Base-by-base conservation (phyloP, 2,329 filamentous ascomycete species). In the Phaeosphaeria sp. region DNA sequence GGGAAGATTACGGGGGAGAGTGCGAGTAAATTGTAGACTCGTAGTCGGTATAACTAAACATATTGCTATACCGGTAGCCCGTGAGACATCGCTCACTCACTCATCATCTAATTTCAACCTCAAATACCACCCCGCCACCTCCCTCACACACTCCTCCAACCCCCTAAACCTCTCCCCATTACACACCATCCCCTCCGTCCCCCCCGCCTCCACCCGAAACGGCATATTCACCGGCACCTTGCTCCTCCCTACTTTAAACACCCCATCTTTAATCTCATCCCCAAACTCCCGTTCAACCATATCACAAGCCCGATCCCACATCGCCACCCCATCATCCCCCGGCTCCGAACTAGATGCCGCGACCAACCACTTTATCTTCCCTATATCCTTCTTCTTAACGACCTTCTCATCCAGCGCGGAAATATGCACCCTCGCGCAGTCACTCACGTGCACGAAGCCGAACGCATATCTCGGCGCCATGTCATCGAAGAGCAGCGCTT, bases 381-480 rank as follows among this genome's bases (percentile, higher is more conserved):
- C n/a, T n/a, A 74, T 21, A 13, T 67, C 50, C 15, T 56, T 48
- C n/a, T 55, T 56, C 36, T 49, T 49, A 0, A 67, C 60, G 11
- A 63, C 68, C 5, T 24, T 24, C 21, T 65, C 66, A 20, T 74
- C 53, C 11, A 76, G 51, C 1, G 71, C 69, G 52, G 72, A 69
- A 6, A 76, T 59, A 57, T 75, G 73, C 6, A 76, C 61, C 8
- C 53, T 61, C 11, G 74, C 73, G 51, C 72, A 74, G 44, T 76
- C 73, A 6, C 66, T 47, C 1, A 75, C 65, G 40, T 73, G 65
- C 24, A 75, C 71, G n/a, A 76, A 76, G 2, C 73, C 73, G 51
- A 76, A 76, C 6, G 66, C 65, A 56, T 76, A 75, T 8, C 68
- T 63, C 2, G 74, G 70, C 11, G 66, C 65, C 7, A 63, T 55